A percentile compares a stretch with the other conserved stretches of the same genome.
phyloP scores from a whole-genome alignment of 768 basidiomycete species.

The Tulasnella sp. region DNA sequence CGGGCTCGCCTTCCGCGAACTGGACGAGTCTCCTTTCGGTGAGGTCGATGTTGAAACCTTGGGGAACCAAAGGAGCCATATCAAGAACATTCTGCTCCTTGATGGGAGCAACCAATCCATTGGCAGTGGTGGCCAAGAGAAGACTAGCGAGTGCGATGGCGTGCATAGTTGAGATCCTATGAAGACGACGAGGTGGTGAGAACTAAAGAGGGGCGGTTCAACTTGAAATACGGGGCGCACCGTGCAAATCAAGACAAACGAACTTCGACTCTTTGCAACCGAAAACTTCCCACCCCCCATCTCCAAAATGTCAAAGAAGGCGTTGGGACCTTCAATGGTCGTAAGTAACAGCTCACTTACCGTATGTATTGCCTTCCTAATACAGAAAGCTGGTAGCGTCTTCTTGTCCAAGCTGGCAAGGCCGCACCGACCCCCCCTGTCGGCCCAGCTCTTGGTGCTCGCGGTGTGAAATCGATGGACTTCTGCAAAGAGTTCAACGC shows the following conservation, averaged over 20 bases:
- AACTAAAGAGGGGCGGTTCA: neutral
- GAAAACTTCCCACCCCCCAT: constrained; percentile 1
- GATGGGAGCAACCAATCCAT: neutral
- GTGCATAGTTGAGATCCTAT: constrained; percentile 1
- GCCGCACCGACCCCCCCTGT: constrained; percentile 93
- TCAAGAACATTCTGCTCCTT: neutral
- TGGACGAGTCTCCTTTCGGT: constrained; percentile 62
- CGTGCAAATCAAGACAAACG: neutral
- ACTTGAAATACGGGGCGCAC: neutral
- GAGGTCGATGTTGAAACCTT: constrained; percentile 63
- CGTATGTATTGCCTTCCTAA: neutral
- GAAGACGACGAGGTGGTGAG: constrained; percentile 11
- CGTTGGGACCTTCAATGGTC: constrained; percentile 61
- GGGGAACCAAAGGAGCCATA: constrained; percentile 14
- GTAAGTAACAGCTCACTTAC: constrained; percentile 34
- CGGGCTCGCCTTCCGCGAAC: constrained; percentile 51
- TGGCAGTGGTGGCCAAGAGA: neutral
- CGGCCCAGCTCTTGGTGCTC: constrained; percentile 92
- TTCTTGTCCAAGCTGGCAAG: constrained; percentile 85
- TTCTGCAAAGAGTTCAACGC: constrained; percentile 99
- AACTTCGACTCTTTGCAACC: constrained; percentile 1
- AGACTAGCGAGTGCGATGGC: neutral
- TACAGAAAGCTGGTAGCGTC: constrained; percentile 38
- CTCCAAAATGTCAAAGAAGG: constrained; percentile 50
- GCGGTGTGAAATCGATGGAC: constrained; percentile 98